Conservation (phyloP, 2,329 filamentous ascomycete species). For the Beauveria varroae region DNA sequence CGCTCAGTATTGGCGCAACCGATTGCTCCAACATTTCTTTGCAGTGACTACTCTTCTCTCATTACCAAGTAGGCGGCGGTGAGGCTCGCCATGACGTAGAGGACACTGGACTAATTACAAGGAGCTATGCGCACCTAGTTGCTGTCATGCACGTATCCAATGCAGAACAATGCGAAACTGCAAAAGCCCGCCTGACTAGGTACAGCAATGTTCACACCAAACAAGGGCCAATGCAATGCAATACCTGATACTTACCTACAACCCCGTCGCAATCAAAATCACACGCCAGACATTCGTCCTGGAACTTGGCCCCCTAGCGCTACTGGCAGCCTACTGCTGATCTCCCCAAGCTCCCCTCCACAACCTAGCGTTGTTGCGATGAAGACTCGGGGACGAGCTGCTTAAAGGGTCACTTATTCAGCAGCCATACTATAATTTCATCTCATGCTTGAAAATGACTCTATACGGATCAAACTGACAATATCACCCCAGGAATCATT, state of each 20-base stretch:
- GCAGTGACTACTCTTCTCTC: too few relatives aligned
- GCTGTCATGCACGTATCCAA: too few relatives aligned
- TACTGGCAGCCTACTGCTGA: background rate
- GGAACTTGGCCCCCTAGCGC: background rate
- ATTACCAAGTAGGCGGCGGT: background rate
- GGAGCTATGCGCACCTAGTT: too few relatives aligned
- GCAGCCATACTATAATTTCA: background rate
- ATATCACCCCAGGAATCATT: background rate
- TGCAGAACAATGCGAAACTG: too few relatives aligned
- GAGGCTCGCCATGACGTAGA: background rate
- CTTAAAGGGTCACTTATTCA: too few relatives aligned
- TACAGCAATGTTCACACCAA: background rate
- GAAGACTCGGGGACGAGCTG: background rate
- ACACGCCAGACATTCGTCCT: background rate
- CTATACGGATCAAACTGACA: background rate
- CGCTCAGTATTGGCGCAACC: background rate
- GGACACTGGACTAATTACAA: too few relatives aligned
- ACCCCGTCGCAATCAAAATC: background rate
- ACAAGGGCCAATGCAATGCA: background rate
- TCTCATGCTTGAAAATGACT: background rate
- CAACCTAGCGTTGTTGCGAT: background rate
- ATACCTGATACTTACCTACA: background rate
- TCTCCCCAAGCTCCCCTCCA: constrained; percentile 7
- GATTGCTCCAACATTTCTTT: too few relatives aligned
- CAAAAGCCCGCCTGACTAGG: background rate